Conservation (phyloP, 306 rosid genomes). For the Mimosa bimucronata region DNA sequence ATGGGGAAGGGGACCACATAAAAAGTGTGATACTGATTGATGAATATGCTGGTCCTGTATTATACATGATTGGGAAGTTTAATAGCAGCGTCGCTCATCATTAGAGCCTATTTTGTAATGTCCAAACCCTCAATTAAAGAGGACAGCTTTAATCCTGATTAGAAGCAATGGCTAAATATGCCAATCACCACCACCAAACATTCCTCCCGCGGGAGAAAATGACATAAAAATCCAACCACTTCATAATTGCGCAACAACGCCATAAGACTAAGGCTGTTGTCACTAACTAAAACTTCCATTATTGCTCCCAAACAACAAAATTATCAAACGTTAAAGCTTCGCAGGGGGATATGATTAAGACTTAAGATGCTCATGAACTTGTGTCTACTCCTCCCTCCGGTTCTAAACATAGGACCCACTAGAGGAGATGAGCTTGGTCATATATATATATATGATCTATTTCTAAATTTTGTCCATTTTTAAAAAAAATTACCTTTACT, state of each 20-base stretch:
- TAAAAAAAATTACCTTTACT: no score
- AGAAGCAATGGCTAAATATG: background rate
- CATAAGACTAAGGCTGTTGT: background rate
- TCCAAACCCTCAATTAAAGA: conserved; percentile 4
- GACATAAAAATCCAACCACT: conserved; percentile 13
- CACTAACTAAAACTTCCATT: conserved; percentile 30
- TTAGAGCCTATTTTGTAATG: background rate
- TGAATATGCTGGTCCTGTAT: background rate
- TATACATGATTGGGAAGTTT: conserved; percentile 21
- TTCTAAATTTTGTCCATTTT: no score
- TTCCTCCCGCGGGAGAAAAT: conserved; percentile 13
- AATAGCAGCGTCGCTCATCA: conserved; percentile 23
- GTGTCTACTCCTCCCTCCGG: no score
- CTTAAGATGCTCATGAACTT: no score
- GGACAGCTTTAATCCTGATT: conserved; percentile 13
- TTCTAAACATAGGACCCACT: no score
- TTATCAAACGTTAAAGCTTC: no score
- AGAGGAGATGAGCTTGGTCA: no score
- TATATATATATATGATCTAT: no score
- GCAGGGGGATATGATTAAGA: background rate
- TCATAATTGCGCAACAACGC: conserved; percentile 35
- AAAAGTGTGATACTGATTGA: conserved; percentile 13
- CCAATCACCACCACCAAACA: conserved; percentile 26
- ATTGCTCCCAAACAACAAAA: conserved; percentile 5
- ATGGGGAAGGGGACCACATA: background rate